Conservation (phyloP, 179 eudicot genomes). For the Drosera spatulata region DNA sequence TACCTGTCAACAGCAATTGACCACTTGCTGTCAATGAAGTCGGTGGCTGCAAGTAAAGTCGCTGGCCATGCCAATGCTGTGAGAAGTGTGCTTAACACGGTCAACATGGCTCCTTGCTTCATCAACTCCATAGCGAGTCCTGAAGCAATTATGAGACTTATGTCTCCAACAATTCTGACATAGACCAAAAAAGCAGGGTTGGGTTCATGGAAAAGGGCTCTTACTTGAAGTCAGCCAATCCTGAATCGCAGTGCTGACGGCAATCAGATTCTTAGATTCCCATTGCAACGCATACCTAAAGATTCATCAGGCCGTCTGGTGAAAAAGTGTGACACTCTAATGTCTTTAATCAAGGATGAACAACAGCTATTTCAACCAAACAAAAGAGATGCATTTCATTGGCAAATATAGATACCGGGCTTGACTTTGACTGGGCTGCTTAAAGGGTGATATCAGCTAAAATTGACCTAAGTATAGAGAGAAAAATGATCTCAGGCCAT, state of each 20-base stretch:
- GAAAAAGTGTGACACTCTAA: neutral
- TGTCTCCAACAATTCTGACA: constrained; percentile 7
- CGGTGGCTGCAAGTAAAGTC: constrained; percentile 61
- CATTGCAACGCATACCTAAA: constrained; percentile 87
- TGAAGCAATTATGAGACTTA: constrained; percentile 21
- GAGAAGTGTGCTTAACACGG: constrained; percentile 69
- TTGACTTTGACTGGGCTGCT: no score
- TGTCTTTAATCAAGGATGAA: neutral
- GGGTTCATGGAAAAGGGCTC: constrained; percentile 2
- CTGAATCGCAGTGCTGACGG: constrained; percentile 96
- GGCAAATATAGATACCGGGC: no score
- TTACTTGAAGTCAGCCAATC: constrained; percentile 97
- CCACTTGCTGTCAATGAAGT: constrained; percentile 97
- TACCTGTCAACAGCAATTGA: constrained; percentile 90
- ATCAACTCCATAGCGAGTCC: constrained; percentile 71
- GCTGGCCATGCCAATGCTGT: constrained; percentile 98
- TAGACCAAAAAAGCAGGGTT: neutral
- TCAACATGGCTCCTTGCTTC: constrained; percentile 97
- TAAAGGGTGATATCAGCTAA: no score
- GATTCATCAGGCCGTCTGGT: neutral
- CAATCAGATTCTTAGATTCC: constrained; percentile 92
- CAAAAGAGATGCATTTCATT: no score
- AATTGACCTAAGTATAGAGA: no score
- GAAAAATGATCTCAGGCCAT: no score
- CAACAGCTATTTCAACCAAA: neutral